Base-by-base conservation (phyloP, 2,329 filamentous ascomycete species). In the Aspergillus alliaceus region DNA sequence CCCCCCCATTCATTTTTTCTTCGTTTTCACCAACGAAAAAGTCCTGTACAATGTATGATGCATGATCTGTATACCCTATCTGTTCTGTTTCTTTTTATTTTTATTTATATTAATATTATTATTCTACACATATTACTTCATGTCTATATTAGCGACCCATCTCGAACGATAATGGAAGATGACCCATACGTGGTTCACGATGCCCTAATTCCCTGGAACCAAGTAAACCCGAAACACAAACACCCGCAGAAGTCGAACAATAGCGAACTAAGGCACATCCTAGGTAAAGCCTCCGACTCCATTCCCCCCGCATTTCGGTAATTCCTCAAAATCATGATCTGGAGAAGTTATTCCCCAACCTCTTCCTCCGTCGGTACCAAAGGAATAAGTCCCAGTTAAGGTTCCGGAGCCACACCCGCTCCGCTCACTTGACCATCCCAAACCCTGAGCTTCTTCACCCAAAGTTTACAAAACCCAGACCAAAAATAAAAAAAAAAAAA, bases 21-120 rank as follows among this genome's bases (percentile, higher is more conserved):
- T 42, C 39, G 40, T 44, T 27, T n/a, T 27, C 34, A 53, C 31
- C n/a, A 44, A 46, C n/a, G 20, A 12, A 53, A 53, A 53, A 46
- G 51, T 35, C 37, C 32, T 53, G 39, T 46, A 53, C 22, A 53
- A 32, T 42, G 40, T 53, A 53, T 35, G 51, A 53, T 44, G 51
- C 40, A 53, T 53, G 51, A 53, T 46, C 32, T 44, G 48, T 53
- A 53, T 53, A 53, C 51, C 51, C 51, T 44, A 42, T 24, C 14
- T 53, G 25, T 42, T 44, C 22, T 32, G n/a, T 46, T 3, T 49
- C 25, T 14, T 15, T 27, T 51, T n/a, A 11, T 22, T 20, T 27
- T 51, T 34, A 18, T 20, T 32, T 34, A 3, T 32, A 8, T 32
- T 46, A 18, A 4, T 18, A 3, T 22, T 20, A 5, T 39, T 6